Evolutionary conservation across 305 asterid genomes (phyloP).

Genomic region (Fraxinus paxiana): DNA sequence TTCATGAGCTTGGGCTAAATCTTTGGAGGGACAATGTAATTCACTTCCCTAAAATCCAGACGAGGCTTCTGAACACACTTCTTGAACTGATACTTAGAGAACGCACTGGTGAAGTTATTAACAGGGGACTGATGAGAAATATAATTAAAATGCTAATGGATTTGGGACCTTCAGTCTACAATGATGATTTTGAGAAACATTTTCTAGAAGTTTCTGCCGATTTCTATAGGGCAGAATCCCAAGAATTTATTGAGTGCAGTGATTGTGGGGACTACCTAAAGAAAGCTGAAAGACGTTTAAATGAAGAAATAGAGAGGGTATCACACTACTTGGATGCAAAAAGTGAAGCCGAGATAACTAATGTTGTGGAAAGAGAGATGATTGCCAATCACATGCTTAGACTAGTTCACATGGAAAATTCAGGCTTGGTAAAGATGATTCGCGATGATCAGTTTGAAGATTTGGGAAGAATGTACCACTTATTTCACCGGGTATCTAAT

Average conservation of each 20-base stretch:
- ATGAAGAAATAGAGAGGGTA: conserved; percentile 56
- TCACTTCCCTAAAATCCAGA: conserved; percentile 40
- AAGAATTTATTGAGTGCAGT: conserved; percentile 48
- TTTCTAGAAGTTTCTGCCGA: conserved; percentile 48
- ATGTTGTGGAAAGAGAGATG: conserved; percentile 58
- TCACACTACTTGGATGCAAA: conserved; percentile 45
- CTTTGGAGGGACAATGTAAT: conserved; percentile 52
- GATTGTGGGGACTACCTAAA: conserved; percentile 54
- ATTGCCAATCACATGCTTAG: conserved; percentile 53
- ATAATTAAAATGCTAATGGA: conserved; percentile 54
- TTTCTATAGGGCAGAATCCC: conserved; percentile 51
- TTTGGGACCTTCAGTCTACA: conserved; percentile 46
- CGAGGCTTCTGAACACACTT: conserved; percentile 40
- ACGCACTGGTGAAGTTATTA: conserved; percentile 46
- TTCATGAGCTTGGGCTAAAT: conserved; percentile 54
- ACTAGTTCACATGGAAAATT: conserved; percentile 51
- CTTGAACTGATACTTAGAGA: conserved; percentile 41
- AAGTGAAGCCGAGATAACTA: conserved; percentile 42
- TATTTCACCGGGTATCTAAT: conserved; percentile 37
- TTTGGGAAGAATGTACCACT: conserved; percentile 46
- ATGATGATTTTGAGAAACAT: conserved; percentile 49
- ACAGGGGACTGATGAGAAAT: conserved; percentile 55
- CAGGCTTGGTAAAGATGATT: conserved; percentile 50
- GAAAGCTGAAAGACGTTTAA: conserved; percentile 49
- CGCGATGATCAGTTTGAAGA: conserved; percentile 43